Evolutionary conservation across 305 asterid genomes (phyloP), one percentile per base, ranked within the genome.

Genomic region (Rubia balearica): DNA sequence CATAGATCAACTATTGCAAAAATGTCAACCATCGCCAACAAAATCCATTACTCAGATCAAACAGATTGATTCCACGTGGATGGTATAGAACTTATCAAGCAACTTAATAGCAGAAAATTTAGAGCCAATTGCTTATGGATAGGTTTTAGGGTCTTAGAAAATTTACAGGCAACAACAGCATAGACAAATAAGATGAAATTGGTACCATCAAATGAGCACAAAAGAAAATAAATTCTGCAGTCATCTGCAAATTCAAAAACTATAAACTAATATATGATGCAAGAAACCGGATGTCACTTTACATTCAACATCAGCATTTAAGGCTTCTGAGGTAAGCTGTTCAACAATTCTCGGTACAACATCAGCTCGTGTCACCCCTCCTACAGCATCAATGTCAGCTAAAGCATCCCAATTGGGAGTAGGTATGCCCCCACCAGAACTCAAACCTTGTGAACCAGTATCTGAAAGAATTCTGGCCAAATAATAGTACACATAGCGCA

Each of bases 381-480:
- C 99, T 82, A 70, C 84, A 48, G 96, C 95, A 80, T 91, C 99
- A 70, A 94, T 90, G 77, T 91, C 99, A 60, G 99, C 99, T 87
- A 94, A 88, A 76, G 98, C 98, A 87, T 94, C 99, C 99, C 99
- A 94, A 82, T 94, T 94, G 67, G 98, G 99, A 57, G 99, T 94
- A 72, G 99, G 99, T 76, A 94, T 94, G 77, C 99, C 99, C 72
- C 99, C 99, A 73, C 97, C 98, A 19, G 98, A 85, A 85, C 87
- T 89, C 76, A 91, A 74, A 79, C 99, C 99, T 84, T 89, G 99
- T 4, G 97, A 83, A 68, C 98, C 96, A 79, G 98, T 85, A 79
- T 94, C 99, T 33, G 97, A 88, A 51, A 94, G 86, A 73, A 94
- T 94, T 76, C 99, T 88, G 38, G 99, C 99, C 88, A 94, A 77